phyloP scores from a whole-genome alignment of 2,329 filamentous ascomycete genomes.

The Leptographium lundbergii region DNA sequence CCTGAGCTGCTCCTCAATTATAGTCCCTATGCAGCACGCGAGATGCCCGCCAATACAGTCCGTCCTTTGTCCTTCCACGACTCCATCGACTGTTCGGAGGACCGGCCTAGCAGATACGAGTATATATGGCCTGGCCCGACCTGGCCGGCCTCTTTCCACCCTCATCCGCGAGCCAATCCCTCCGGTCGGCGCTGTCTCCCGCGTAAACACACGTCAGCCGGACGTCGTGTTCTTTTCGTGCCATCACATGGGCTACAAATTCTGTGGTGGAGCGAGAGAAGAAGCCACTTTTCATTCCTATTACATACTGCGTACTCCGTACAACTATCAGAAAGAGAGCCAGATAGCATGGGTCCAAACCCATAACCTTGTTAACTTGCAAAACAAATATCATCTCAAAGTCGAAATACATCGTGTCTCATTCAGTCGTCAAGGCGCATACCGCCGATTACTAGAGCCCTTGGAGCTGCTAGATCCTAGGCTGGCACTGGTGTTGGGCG shows the following conservation, averaged over 20 bases:
- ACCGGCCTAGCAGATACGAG: neutral
- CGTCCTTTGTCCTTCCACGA: neutral
- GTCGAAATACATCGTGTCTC: neutral
- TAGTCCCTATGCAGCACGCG: neutral
- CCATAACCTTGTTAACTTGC: too few relatives aligned
- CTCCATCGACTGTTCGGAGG: neutral
- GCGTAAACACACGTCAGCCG: neutral
- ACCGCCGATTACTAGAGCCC: neutral
- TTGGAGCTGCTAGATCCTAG: neutral
- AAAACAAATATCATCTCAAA: too few relatives aligned
- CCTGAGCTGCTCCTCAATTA: neutral
- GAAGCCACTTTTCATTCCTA: too few relatives aligned
- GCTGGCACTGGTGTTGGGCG: neutral
- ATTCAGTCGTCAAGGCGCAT: neutral
- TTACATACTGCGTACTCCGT: too few relatives aligned
- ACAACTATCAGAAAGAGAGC: too few relatives aligned
- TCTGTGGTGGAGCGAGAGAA: too few relatives aligned
- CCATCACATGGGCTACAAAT: neutral
- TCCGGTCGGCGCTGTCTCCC: neutral
- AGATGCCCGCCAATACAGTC: neutral
- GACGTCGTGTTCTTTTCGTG: neutral
- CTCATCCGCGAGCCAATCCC: neutral
- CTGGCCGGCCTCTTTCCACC: neutral
- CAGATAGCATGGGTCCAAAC: too few relatives aligned
- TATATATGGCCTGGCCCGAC: neutral